Percentiles rank a stretch among this genome's conserved stretches.
Conservation (phyloP, 805 yeast species). For the Wickerhamiella kurtzmanii region DNA sequence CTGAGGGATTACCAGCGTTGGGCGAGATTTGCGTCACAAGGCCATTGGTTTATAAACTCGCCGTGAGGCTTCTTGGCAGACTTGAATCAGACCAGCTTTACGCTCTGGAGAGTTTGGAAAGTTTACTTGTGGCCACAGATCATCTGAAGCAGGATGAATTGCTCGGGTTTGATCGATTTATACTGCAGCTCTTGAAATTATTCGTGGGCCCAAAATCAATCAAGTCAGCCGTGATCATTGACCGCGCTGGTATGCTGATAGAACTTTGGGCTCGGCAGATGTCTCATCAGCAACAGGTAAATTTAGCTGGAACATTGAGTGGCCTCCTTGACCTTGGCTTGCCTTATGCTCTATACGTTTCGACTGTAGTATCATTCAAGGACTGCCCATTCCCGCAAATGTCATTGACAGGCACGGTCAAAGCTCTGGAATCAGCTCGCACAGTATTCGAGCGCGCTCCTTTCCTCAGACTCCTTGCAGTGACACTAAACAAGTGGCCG, state of each 20-base stretch:
- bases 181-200: slow-evolving; percentile 1
- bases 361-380: neutral
- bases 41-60: slow-evolving; percentile 28
- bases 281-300: slow-evolving; percentile 9
- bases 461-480: slow-evolving; percentile 41
- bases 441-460: slow-evolving; percentile 34
- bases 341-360: neutral
- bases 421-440: slow-evolving; percentile 14
- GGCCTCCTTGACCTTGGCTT: neutral
- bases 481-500: slow-evolving; percentile 47
- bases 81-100: slow-evolving; percentile 15
- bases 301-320: slow-evolving; percentile 7
- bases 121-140: slow-evolving; percentile 20
- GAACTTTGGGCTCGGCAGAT: slow-evolving; percentile 19
- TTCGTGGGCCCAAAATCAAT: slow-evolving; percentile 1
- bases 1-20: slow-evolving; percentile 31
- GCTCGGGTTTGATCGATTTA: slow-evolving; percentile 2
- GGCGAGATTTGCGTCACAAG: slow-evolving; percentile 25
- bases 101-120: slow-evolving; percentile 15
- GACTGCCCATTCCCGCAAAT: neutral
- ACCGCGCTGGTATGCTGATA: slow-evolving; percentile 15
- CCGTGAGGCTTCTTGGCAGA: slow-evolving; percentile 28
- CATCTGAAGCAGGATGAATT: slow-evolving; percentile 4
- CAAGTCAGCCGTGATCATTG: slow-evolving; percentile 5
- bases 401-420: neutral